Evolutionary conservation across 345 rosid genomes (phyloP).

Genomic region (Citrus inodora): DNA sequence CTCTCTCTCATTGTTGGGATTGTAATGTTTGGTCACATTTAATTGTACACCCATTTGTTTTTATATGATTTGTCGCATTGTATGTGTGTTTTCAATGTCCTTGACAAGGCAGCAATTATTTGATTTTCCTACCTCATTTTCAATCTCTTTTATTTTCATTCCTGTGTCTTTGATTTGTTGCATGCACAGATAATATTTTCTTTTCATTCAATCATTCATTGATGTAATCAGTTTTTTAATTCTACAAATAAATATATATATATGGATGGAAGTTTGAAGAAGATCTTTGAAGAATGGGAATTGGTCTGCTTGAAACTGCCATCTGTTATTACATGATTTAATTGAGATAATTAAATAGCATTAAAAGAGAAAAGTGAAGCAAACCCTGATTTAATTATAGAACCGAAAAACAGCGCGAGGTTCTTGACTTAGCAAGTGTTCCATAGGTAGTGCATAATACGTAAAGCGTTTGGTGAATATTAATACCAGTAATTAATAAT

Average conservation of each 20-base stretch:
- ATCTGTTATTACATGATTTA: not conserved
- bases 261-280: not conserved
- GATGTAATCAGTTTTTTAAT: not conserved
- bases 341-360: not conserved
- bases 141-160: not conserved
- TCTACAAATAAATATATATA: not conserved
- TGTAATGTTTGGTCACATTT: slow-evolving; percentile 2
- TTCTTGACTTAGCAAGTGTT: no score
- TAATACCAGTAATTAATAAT: no score
- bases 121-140: slow-evolving; percentile 1
- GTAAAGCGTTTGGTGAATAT: no score
- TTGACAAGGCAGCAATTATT: slow-evolving; percentile 15
- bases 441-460: no score
- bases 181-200: not conserved
- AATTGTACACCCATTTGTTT: slow-evolving; percentile 27
- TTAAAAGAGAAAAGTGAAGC: slow-evolving; percentile 2
- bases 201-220: no score
- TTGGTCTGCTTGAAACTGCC: not conserved
- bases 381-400: slow-evolving; percentile 5
- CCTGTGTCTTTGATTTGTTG: not conserved
- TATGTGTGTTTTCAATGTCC: slow-evolving; percentile 14
- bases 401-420: no score
- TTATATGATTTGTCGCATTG: slow-evolving; percentile 1
- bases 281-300: not conserved
- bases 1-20: not conserved